These are phyloP conservation scores for Lentinus brumalis DNA, from an alignment of 768 basidiomycete genomes.

Conservation along the genomic window DNA sequence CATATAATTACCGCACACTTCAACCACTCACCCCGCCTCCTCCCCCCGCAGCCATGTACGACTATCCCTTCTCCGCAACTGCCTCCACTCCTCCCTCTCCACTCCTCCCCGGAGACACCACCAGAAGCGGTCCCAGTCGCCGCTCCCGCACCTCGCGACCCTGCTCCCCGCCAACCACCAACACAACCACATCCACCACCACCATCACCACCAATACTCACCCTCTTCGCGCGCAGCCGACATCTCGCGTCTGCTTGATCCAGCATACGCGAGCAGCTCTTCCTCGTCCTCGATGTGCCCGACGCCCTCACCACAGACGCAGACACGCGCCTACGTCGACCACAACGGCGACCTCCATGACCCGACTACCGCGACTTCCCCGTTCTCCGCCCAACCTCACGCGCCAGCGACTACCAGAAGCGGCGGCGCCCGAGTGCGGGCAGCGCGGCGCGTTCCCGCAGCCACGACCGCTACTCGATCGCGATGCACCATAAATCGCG, in stretches of 20 bases:
- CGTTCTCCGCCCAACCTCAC: constrained; percentile 30
- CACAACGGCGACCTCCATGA: constrained; percentile 64
- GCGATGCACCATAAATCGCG: constrained; percentile 13
- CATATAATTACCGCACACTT: constrained; percentile 5
- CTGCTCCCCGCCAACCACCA: constrained; percentile 25
- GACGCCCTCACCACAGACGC: constrained; percentile 13
- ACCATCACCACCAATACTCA: constrained; percentile 28
- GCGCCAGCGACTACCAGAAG: constrained; percentile 1
- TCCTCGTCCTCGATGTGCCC: constrained; percentile 28
- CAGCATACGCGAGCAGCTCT: constrained; percentile 48
- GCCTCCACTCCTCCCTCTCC: constrained; percentile 18
- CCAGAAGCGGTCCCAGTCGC: constrained; percentile 26
- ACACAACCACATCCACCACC: constrained; percentile 3
- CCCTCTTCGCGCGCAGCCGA: constrained; percentile 47
- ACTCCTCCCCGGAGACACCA: constrained; percentile 7
- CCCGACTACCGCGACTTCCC: constrained; percentile 69
- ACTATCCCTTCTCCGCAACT: constrained; percentile 20
- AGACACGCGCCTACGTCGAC: constrained; percentile 54
- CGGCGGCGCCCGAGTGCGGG: constrained; percentile 16
- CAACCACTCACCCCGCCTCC: constrained; percentile 9
- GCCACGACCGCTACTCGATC: constrained; percentile 21
- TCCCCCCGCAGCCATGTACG: constrained; percentile 24
- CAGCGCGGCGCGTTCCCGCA: constrained; percentile 18
- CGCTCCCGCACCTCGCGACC: constrained; percentile 27
- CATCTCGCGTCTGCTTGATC: constrained; percentile 66